Evolutionary conservation across 768 basidiomycete species (phyloP), one percentile per base, ranked within the genome.

Genomic region (Boletus vinaceobasis): DNA sequence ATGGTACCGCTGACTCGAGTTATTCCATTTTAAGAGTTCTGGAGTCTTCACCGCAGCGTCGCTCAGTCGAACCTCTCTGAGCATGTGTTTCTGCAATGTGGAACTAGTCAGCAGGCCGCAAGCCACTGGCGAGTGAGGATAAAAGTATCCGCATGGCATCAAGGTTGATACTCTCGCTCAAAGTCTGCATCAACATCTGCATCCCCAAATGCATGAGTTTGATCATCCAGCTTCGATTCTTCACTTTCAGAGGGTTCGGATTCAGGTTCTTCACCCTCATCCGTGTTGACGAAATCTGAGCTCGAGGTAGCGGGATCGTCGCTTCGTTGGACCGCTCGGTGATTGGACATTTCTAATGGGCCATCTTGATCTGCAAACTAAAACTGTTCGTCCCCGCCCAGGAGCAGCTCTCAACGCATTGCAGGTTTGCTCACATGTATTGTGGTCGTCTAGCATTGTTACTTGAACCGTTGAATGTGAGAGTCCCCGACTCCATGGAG

Each of bases 31-130:
- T 29, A 88, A 59, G 7, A 72, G 59, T 27, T 86, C 85, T 1
- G 80, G 82, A 31, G 81, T 82, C 51, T 81, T 81, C 23, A 85
- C 80, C 0, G 87, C 85, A 0, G 78, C 71, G 62, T 92, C 87
- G n/a, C 75, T 79, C 6, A 88, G 67, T 57, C 82, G 81, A 69
- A 93, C 74, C 68, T 96, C 93, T 15, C 95, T 79, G 39, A 88
- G 81, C 23, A 94, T 69, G 62, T 88, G 88, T 64, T 96, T 96
- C 59, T 92, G 91, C 8, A 96, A 74, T 0, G 86, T 86, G 0
- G 85, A 80, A 2, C 82, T 82, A 80, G 56, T 91, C 88, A 0
- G 86, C 85, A 4, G 87, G 77, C 26, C 77, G 77, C 4, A 87
- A 61, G 0, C 92, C 91, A 52, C 86, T 84, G 0, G 85, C 83